phyloP scores from a whole-genome alignment of 495 filamentous ascomycete genomes.

The Achaetomiella virescens region DNA sequence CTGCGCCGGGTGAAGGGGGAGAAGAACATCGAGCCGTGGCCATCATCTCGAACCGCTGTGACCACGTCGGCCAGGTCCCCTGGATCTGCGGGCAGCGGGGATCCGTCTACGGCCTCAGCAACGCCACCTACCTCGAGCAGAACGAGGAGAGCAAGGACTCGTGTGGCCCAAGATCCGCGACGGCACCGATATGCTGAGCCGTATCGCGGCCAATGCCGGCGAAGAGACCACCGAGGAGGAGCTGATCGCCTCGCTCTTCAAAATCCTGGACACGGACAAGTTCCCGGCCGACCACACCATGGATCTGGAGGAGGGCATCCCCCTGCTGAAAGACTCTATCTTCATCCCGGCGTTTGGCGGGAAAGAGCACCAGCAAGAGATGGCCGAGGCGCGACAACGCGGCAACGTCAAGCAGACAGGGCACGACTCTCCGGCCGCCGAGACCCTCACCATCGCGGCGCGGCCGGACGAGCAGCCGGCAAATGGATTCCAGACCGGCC shows the following conservation, averaged over 20 bases:
- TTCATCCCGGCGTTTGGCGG: conserved; percentile 73
- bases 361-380: conserved; percentile 37
- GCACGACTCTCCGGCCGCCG: conserved; percentile 8
- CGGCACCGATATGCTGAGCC: conserved; percentile 43
- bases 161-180: conserved; percentile 76
- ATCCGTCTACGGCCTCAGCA: conserved; percentile 75
- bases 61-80: conserved; percentile 53
- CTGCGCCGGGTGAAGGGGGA: conserved; percentile 39
- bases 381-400: conserved; percentile 44
- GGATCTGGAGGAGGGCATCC: conserved; percentile 62
- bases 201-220: conserved; percentile 14
- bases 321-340: conserved; percentile 67
- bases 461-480: conserved; percentile 23
- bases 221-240: conserved; percentile 42
- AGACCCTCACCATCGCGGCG: conserved; percentile 25
- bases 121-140: conserved; percentile 67
- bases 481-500: conserved; percentile 46
- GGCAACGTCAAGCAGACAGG: conserved; percentile 13
- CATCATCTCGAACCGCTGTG: conserved; percentile 83
- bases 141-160: conserved; percentile 8
- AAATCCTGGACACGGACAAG: conserved; percentile 62
- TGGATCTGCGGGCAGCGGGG: conserved; percentile 63
- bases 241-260: conserved; percentile 65
- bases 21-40: conserved; percentile 60
- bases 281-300: conserved; percentile 58